Conservation (phyloP, 495 filamentous ascomycete genomes). For the Trichocladium antarcticum region DNA sequence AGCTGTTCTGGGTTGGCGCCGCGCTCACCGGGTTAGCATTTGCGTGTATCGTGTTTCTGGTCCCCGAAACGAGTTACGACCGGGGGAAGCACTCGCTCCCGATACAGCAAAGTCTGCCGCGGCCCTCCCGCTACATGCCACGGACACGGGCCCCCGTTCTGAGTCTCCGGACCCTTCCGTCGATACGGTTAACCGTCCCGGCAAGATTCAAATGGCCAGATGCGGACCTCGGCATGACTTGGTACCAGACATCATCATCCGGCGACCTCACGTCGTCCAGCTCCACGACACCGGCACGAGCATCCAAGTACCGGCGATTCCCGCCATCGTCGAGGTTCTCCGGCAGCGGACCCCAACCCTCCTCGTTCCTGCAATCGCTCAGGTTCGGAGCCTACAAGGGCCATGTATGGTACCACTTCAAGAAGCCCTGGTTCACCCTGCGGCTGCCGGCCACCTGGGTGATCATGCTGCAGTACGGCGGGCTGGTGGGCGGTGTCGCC, state of each 20-base stretch:
- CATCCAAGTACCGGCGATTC: neutral
- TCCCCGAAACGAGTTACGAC: slow-evolving; percentile 47
- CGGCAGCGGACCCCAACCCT: neutral
- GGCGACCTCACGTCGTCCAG: neutral
- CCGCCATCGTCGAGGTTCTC: neutral
- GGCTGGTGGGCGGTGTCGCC: slow-evolving; percentile 17
- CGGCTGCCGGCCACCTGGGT: slow-evolving; percentile 20
- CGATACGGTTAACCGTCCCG: slow-evolving; percentile 20
- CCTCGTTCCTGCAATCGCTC: slow-evolving; percentile 17
- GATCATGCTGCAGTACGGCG: slow-evolving; percentile 23
- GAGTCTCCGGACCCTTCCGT: slow-evolving; percentile 18
- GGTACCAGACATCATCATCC: slow-evolving; percentile 14
- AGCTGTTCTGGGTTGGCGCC: slow-evolving; percentile 36
- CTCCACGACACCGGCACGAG: neutral
- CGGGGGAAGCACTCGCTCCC: slow-evolving; percentile 13
- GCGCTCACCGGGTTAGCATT: slow-evolving; percentile 26
- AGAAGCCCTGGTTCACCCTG: slow-evolving; percentile 20
- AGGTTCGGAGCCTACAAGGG: slow-evolving; percentile 13
- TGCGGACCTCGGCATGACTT: slow-evolving; percentile 7
- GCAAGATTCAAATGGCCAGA: slow-evolving; percentile 12
- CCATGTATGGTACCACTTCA: slow-evolving; percentile 14
- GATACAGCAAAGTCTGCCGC: slow-evolving; percentile 6
- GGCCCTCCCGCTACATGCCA: neutral
- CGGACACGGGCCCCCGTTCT: slow-evolving; percentile 12
- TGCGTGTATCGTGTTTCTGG: slow-evolving; percentile 34